Base-by-base conservation (phyloP, 208 protist species). In the Crithidia bombi region DNA sequence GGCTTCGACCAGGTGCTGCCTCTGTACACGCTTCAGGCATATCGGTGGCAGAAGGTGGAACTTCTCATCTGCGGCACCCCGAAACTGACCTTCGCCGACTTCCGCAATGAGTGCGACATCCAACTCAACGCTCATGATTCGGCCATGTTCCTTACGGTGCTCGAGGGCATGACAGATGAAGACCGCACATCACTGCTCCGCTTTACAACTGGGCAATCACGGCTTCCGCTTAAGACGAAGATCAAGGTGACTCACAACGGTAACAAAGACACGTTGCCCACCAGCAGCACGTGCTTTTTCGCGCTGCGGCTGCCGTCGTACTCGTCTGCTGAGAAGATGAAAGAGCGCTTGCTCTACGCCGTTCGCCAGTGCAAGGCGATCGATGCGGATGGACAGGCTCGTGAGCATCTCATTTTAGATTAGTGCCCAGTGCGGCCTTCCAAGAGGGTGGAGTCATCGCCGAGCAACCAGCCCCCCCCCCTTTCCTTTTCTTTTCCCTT, bases 211-310 rank as follows among this genome's bases (percentile, higher is more conserved):
- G 92, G 92, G 7, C 92, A 96, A 80, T 91, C 85, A 15, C 79
- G 92, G 6, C 77, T 97, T 14, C 92, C 92, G 41, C 70, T 97
- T 15, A 91, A 87, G 64, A 81, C 86, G 1, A 71, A 74, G 33
- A 97, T 98, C 36, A 97, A 96, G 69, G 90, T 98, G 51, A 86
- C 93, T 54, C 80, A 83, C 49, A 83, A 75, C 65, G 82, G 82
- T 17, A 73, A 56, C 32, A 87, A 76, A 47, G 82, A 98, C 51
- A 86, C 89, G 25, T 78, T 98, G 30, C 95, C 96, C 26, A 92
- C 92, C 1, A 93, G 91, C 56, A 88, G 89, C 65, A 99, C 97
- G 21, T 99, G 97, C 77, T 98, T 98, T 77, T 98, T 98, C 63
- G 94, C 86, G 2, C 81, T 98, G 23, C 85, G 92, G 10, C 46